Conservation (phyloP, 148 eudicot genomes). For the Amaranthus hypochondriacus region DNA sequence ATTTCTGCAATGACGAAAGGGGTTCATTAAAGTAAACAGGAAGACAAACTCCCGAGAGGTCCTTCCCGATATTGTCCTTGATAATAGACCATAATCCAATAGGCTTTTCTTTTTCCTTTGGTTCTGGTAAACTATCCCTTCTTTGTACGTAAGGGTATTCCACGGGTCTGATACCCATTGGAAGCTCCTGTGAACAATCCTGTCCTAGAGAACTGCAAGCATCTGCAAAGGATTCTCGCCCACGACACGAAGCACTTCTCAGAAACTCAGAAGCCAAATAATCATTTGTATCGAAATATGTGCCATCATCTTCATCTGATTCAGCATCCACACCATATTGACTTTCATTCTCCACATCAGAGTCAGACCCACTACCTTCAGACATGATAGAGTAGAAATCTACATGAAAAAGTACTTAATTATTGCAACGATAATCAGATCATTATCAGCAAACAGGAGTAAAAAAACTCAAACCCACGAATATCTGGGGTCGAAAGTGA, state of each 20-base stretch:
- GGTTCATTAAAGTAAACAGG: constrained; percentile 98
- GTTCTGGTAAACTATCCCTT: constrained; percentile 87
- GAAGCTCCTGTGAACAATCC: constrained; percentile 52
- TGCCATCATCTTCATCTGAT: constrained; percentile 79
- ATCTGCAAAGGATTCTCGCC: constrained; percentile 60
- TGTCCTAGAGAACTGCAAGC: constrained; percentile 49
- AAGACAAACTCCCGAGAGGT: constrained; percentile 93
- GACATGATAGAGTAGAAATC: constrained; percentile 96
- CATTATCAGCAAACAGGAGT: background rate
- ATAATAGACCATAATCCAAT: constrained; percentile 94
- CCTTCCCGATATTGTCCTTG: constrained; percentile 96
- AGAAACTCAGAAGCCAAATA: constrained; percentile 69
- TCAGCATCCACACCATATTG: constrained; percentile 69
- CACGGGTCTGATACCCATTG: constrained; percentile 48
- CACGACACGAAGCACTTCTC: constrained; percentile 82
- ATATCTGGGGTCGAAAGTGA: background rate
- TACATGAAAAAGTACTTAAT: constrained; percentile 11
- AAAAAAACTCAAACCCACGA: background rate
- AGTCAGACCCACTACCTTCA: constrained; percentile 86
- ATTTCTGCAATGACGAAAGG: constrained; percentile 83
- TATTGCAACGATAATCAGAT: background rate
- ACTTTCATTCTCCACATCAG: constrained; percentile 84
- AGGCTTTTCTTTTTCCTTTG: constrained; percentile 88
- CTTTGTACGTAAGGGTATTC: constrained; percentile 70
- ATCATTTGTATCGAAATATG: constrained; percentile 82